Percentiles rank a stretch among this genome's conserved stretches.
Evolutionary conservation across 139 green algal genomes (phyloP).

Genomic region (Chlorella sp.): DNA sequence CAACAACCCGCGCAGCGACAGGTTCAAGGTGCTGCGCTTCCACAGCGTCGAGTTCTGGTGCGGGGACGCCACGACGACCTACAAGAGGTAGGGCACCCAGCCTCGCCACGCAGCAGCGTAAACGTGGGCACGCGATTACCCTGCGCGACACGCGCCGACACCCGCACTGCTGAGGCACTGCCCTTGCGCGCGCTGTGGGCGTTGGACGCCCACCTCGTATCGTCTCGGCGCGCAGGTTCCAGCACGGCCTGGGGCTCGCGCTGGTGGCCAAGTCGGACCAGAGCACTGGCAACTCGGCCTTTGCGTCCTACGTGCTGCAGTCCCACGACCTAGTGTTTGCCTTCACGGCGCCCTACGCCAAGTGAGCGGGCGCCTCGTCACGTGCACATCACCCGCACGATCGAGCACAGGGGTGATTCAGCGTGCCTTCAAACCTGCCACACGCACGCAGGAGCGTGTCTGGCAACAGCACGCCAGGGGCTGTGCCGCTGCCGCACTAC

Average conservation of each 20-base stretch:
- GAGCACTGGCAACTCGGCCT: constrained; percentile 78
- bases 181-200: too few relatives aligned
- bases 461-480: not conserved
- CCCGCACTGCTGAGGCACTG: too few relatives aligned
- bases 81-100: constrained; percentile 53
- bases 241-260: constrained; percentile 85
- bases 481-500: constrained; percentile 46
- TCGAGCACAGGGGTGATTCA: not conserved
- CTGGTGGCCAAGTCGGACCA: constrained; percentile 85
- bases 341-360: constrained; percentile 90
- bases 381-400: too few relatives aligned
- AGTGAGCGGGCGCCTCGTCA: not conserved
- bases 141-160: not conserved
- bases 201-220: too few relatives aligned
- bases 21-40: constrained; percentile 75
- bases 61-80: constrained; percentile 81
- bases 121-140: too few relatives aligned
- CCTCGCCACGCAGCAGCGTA: too few relatives aligned
- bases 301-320: constrained; percentile 78
- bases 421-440: not conserved
- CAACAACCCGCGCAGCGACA: constrained; percentile 68
- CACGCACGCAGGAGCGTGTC: constrained; percentile 4
- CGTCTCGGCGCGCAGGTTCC: constrained; percentile 87
- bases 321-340: constrained; percentile 84
- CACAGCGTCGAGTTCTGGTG: constrained; percentile 95